Conservation (phyloP, 2,329 filamentous ascomycete species). For the Orbilia brochopaga region DNA sequence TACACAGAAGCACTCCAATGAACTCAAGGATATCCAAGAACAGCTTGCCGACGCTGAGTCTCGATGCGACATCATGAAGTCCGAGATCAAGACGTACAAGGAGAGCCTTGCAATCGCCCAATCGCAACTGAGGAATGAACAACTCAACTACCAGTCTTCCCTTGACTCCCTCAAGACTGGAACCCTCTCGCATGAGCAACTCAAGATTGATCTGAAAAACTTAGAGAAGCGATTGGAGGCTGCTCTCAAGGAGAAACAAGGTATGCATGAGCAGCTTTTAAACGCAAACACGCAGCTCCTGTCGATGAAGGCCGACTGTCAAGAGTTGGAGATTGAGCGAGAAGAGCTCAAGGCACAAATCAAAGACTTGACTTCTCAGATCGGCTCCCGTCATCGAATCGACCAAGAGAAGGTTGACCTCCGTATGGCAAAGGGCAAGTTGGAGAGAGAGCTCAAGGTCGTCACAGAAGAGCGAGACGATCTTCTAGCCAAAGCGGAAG, state of each 20-base stretch:
- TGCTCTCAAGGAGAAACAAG: slow-evolving; percentile 67
- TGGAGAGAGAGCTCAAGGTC: slow-evolving; percentile 71
- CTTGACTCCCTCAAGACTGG: slow-evolving; percentile 55
- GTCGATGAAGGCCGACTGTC: slow-evolving; percentile 65
- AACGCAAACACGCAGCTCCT: slow-evolving; percentile 68
- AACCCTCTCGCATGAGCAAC: slow-evolving; percentile 61
- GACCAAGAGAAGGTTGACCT: slow-evolving; percentile 74
- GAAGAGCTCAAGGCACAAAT: slow-evolving; percentile 71
- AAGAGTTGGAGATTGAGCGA: slow-evolving; percentile 69
- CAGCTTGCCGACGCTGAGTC: slow-evolving; percentile 57
- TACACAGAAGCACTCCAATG: slow-evolving; percentile 66
- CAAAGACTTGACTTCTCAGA: slow-evolving; percentile 63
- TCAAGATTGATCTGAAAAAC: slow-evolving; percentile 67
- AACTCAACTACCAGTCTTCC: slow-evolving; percentile 46
- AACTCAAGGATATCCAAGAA: slow-evolving; percentile 66
- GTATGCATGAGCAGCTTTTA: slow-evolving; percentile 68
- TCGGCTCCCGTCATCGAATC: slow-evolving; percentile 63
- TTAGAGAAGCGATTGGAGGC: slow-evolving; percentile 66
- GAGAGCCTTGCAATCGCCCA: slow-evolving; percentile 44
- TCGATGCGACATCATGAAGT: slow-evolving; percentile 29
- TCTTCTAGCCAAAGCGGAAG: slow-evolving; percentile 65
- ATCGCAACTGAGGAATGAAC: slow-evolving; percentile 49
- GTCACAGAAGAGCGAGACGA: slow-evolving; percentile 69
- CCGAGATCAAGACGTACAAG: slow-evolving; percentile 49
- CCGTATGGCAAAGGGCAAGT: slow-evolving; percentile 70